These are phyloP conservation scores for Saccharomyces hybrid DNA, from an alignment of 1,139 yeast genomes.

Conservation along the genomic window DNA sequence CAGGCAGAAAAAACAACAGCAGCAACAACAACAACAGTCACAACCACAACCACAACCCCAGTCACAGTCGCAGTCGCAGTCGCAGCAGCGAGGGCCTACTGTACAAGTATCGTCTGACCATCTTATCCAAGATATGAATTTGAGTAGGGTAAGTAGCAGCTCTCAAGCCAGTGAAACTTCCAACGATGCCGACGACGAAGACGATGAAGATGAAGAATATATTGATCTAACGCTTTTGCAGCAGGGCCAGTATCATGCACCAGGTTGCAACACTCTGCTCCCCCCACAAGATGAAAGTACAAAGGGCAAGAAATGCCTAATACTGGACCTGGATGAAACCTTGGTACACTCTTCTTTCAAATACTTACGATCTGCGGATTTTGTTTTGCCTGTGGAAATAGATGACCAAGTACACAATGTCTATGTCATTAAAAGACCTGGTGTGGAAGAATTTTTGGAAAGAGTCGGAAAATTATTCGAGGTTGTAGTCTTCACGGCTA, in stretches of 20 bases:
- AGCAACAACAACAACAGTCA: background rate
- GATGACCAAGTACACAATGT: conserved; percentile 89
- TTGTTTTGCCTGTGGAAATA: conserved; percentile 85
- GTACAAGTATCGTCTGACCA: background rate
- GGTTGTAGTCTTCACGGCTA: conserved; percentile 93
- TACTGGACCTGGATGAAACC: conserved; percentile 90
- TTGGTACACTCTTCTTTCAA: conserved; percentile 92
- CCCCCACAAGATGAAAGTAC: conserved; percentile 36
- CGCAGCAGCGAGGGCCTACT: background rate
- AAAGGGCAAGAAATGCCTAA: conserved; percentile 68
- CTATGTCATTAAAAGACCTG: conserved; percentile 92
- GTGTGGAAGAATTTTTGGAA: conserved; percentile 84
- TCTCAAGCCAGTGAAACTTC: background rate
- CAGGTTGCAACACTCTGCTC: conserved; percentile 60
- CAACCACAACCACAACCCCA: background rate
- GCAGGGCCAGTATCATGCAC: conserved; percentile 56
- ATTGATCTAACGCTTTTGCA: conserved; percentile 55
- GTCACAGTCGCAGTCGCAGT: background rate
- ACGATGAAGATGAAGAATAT: conserved; percentile 12
- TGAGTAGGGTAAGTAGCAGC: background rate
- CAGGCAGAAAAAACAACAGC: background rate
- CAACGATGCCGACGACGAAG: conserved; percentile 4
- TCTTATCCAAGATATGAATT: background rate
- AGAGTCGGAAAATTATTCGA: conserved; percentile 81
- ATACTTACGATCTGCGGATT: conserved; percentile 84